phyloP scores from a whole-genome alignment of 257 asterid species.

The Jaltomata sinuosa region DNA sequence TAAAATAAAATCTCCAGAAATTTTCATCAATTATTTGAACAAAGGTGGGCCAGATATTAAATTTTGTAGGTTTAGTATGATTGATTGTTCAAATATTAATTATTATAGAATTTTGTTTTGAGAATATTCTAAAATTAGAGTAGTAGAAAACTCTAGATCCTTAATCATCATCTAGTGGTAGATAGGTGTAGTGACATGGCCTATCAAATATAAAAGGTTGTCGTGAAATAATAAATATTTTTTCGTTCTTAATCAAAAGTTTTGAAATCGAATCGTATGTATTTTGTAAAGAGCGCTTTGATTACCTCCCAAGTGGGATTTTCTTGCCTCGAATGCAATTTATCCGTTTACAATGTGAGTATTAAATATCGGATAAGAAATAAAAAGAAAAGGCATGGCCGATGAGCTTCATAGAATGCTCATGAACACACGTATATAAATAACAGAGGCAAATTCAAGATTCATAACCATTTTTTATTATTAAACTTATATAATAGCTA shows the following conservation, averaged over 20 bases:
- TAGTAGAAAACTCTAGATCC: background rate
- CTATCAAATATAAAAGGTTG: too few species aligned
- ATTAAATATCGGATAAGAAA: fast-evolving
- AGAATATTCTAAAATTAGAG: background rate
- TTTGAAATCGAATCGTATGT: background rate
- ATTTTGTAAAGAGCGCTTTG: background rate
- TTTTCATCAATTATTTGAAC: background rate
- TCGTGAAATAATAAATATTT: background rate
- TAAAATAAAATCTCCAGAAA: background rate
- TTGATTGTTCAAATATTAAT: background rate
- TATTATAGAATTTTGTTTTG: too few species aligned
- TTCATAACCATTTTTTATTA: background rate
- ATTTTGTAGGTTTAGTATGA: background rate
- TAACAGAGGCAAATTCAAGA: background rate
- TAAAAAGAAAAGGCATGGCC: background rate
- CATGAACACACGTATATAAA: background rate
- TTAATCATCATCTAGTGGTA: background rate
- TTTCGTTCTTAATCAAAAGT: fast-evolving
- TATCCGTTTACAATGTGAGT: too few species aligned
- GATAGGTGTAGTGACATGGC: background rate
- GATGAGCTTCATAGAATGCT: background rate
- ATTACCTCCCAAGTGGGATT: background rate
- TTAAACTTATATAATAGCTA: background rate
- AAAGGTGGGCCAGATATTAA: background rate
- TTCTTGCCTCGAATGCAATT: background rate